These are phyloP conservation scores for Micromonas commoda DNA, from an alignment of 139 green algal species.

Conservation along the genomic window DNA sequence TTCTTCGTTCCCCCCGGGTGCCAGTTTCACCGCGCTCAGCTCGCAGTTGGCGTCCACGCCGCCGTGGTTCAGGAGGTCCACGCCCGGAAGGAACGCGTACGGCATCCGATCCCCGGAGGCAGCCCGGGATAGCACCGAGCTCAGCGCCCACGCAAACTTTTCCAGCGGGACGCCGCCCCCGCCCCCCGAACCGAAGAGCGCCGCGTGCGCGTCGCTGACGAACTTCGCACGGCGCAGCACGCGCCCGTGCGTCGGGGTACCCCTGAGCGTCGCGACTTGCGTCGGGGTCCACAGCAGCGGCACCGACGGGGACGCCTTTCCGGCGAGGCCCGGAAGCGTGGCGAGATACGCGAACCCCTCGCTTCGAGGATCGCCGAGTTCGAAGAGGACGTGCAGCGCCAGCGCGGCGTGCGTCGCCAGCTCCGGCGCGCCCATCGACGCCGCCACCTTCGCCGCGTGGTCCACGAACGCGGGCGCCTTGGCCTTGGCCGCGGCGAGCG, in stretches of 20 bases:
- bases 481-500: neutral
- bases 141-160: neutral
- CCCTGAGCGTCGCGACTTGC: neutral
- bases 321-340: neutral
- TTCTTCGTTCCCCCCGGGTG: neutral
- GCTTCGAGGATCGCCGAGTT: neutral
- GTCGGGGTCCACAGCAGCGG: neutral
- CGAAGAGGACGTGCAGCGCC: neutral
- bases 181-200: too few species aligned
- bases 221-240: neutral
- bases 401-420: neutral
- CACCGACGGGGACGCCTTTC: neutral
- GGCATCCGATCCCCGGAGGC: neutral
- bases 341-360: neutral
- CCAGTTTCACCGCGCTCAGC: neutral
- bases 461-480: neutral
- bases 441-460: neutral
- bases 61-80: neutral
- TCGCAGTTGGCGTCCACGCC: neutral
- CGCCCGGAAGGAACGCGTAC: neutral
- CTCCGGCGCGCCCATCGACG: neutral
- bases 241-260: neutral
- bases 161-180: neutral
- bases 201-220: neutral
- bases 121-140: neutral